These are phyloP conservation scores for Auricularia cornea DNA, from an alignment of 768 basidiomycete species.

Conservation along the genomic window DNA sequence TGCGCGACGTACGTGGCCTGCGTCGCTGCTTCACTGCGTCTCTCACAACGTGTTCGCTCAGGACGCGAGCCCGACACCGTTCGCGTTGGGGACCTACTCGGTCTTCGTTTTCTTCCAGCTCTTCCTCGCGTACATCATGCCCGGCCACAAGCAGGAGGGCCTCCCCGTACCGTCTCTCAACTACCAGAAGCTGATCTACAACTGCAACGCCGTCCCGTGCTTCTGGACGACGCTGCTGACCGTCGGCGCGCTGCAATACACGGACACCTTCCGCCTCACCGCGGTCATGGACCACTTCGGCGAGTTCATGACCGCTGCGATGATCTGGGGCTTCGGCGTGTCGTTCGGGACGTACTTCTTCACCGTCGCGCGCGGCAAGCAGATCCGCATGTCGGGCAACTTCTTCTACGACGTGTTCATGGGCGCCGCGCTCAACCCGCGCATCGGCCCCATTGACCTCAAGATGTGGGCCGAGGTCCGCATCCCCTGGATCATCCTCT, in stretches of 20 bases:
- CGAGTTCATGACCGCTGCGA: conserved; percentile 88
- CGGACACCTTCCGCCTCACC: conserved; percentile 79
- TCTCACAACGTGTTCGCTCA: conserved; percentile 23
- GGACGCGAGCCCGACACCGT: conserved; percentile 86
- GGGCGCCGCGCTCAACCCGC: conserved; percentile 91
- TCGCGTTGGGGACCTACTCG: conserved; percentile 85
- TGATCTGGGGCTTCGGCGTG: conserved; percentile 82
- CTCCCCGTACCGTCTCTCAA: conserved; percentile 91
- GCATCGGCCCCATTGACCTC: conserved; percentile 83
- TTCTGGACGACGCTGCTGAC: conserved; percentile 78
- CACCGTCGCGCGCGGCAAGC: conserved; percentile 66
- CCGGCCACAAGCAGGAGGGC: conserved; percentile 89
- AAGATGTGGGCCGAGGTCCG: conserved; percentile 99
- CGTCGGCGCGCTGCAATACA: conserved; percentile 66
- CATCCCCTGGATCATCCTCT: conserved; percentile 94
- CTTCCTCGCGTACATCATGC: conserved; percentile 80
- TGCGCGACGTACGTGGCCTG: conserved; percentile 51
- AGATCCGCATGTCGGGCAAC: conserved; percentile 91
- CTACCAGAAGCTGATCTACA: conserved; percentile 90
- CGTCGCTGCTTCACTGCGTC: not conserved
- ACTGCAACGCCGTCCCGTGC: conserved; percentile 88
- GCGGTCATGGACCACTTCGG: conserved; percentile 96
- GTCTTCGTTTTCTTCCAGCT: conserved; percentile 86
- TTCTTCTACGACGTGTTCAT: conserved; percentile 94
- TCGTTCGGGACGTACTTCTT: conserved; percentile 75